phyloP scores from a whole-genome alignment of 2,329 filamentous ascomycete species.

The Thelonectria olida region DNA sequence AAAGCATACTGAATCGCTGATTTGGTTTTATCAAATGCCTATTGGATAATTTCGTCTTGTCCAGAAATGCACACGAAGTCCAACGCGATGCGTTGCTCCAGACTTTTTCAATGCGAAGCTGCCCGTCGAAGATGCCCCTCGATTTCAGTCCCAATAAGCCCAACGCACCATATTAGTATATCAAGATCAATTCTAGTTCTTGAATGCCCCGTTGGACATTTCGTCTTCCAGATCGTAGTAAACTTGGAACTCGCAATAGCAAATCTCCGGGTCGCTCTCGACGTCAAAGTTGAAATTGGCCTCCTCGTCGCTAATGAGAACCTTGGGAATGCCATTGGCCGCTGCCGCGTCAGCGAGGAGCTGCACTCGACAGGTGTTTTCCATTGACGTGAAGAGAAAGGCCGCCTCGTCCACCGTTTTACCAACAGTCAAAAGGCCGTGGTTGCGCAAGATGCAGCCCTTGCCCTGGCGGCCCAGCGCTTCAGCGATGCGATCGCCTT shows the following conservation, averaged over 20 bases:
- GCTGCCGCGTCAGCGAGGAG: slow-evolving; percentile 42
- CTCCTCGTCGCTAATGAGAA: slow-evolving; percentile 52
- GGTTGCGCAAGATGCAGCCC: slow-evolving; percentile 73
- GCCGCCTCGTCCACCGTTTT: slow-evolving; percentile 77
- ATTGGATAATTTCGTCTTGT: too few species aligned
- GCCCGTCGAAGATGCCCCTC: too few species aligned
- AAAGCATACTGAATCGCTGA: too few species aligned
- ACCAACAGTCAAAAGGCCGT: slow-evolving; percentile 76
- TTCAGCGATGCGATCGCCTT: slow-evolving; percentile 69
- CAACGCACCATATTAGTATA: not conserved
- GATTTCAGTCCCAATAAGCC: not conserved
- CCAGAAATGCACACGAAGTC: too few species aligned
- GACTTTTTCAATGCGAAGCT: too few species aligned
- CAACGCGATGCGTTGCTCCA: too few species aligned
- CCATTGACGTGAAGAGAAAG: slow-evolving; percentile 73
- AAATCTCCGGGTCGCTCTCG: slow-evolving; percentile 38
- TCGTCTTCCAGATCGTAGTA: slow-evolving; percentile 40
- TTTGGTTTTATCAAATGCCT: too few species aligned
- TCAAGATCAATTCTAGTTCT: slow-evolving; percentile 22
- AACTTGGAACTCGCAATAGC: slow-evolving; percentile 40
- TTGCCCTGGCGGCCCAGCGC: slow-evolving; percentile 67
- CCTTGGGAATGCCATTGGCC: slow-evolving; percentile 44
- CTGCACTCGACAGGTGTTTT: slow-evolving; percentile 66
- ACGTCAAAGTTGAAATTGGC: slow-evolving; percentile 48
- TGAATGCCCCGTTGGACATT: slow-evolving; percentile 33